Evolutionary conservation across 2,329 filamentous ascomycete species (phyloP).

Genomic region (Pseudocercospora crystallina): DNA sequence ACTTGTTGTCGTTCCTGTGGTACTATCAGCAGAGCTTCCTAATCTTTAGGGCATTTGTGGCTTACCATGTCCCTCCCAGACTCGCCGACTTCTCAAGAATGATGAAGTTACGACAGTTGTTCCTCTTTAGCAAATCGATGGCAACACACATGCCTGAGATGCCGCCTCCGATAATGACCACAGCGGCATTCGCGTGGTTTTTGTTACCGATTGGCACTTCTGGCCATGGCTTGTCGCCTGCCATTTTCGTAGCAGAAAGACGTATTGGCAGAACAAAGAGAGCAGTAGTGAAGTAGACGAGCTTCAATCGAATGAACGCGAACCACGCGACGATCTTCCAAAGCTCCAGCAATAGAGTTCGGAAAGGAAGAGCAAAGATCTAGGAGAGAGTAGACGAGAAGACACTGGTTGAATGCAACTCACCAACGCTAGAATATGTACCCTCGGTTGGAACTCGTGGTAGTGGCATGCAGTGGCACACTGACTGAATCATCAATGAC

Average conservation of each 20-base stretch:
- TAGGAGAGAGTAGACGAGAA: too few species aligned
- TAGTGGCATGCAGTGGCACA: too few species aligned
- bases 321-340: neutral
- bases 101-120: slow-evolving; percentile 55
- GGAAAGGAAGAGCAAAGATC: neutral
- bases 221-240: slow-evolving; percentile 45
- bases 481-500: too few species aligned
- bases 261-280: neutral
- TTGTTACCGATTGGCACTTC: slow-evolving; percentile 50
- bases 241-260: slow-evolving; percentile 30
- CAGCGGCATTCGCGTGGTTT: slow-evolving; percentile 53
- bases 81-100: slow-evolving; percentile 57
- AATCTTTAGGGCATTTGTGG: neutral
- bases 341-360: neutral
- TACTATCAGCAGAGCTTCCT: neutral
- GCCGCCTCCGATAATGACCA: slow-evolving; percentile 57
- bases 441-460: too few species aligned
- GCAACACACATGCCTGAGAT: slow-evolving; percentile 54
- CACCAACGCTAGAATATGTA: too few species aligned
- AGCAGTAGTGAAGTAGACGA: neutral
- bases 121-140: slow-evolving; percentile 56
- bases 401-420: too few species aligned
- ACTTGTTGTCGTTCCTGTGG: slow-evolving; percentile 51
- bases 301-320: neutral
- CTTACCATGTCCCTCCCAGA: slow-evolving; percentile 54